Base-by-base conservation (phyloP, 2,329 filamentous ascomycete genomes). In the Aspergillus pseudoterreus region DNA sequence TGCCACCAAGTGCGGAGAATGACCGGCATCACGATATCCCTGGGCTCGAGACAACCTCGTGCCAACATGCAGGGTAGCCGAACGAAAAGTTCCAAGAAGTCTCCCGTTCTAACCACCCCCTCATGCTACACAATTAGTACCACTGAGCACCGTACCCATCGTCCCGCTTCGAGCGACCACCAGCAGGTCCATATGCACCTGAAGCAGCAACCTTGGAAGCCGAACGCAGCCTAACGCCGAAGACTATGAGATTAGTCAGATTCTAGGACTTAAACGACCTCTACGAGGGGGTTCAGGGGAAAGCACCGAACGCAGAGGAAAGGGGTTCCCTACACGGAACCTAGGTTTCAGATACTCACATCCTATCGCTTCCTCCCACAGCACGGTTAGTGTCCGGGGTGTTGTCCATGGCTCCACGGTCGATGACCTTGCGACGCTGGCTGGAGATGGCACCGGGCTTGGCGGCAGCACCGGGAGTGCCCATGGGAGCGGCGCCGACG, bases 191-290 rank as follows among this genome's bases (percentile, higher is more conserved):
- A 67, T 72, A 70, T 64, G 66, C 57, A 74, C 71, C 73, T 70
- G 71, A 69, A 72, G 78, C 78, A 77, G 76, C 80, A 79, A 83
- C 84, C 78, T 86, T 88, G 68, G 86, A 87, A 81, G 85, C 84
- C 80, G 87, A 90, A 81, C 86, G 87, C 81, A 90, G 86, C 85
- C 87, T 90, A 83, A 85, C 86, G 87, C 82, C 85, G 85, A 82
- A 85, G 82, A 87, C 86, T 89, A 85, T 84, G 76, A 80, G 72
- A 86, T 89, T 86, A 90, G 86, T 86, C 83, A 83, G 79, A 80
- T 82, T 82, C 83, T 82, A 85, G 83, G 86, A 83, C 82, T 82
- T 74, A 80, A 66, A 54, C 47, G 55, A 78, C 80, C 82, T 81
- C 88, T 83, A 80, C 81, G 85, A 83, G 11, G 15, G 14, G 35